Conservation (phyloP, 2,329 filamentous ascomycete genomes). For the Aspergillaceae sp. region DNA sequence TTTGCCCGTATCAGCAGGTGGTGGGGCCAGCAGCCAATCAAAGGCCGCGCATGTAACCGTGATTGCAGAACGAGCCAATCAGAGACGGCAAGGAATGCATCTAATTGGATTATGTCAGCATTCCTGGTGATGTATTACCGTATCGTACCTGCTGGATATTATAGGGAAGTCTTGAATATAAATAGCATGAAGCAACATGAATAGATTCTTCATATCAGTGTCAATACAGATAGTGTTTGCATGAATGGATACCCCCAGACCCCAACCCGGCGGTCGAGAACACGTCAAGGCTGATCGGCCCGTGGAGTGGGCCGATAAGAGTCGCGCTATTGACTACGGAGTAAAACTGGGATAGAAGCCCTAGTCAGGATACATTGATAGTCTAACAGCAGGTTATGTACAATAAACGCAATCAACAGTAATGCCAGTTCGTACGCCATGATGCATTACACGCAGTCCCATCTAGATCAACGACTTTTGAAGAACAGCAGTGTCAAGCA, state of each 20-base stretch:
- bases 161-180: too few species aligned
- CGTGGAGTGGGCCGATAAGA: not conserved
- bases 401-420: not conserved
- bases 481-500: too few species aligned
- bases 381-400: not conserved
- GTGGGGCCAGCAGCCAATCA: conserved; percentile 11
- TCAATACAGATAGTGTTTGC: not conserved
- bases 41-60: conserved; percentile 10
- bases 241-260: not conserved
- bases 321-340: not conserved
- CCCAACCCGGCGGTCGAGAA: not conserved
- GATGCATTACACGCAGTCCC: not conserved
- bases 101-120: not conserved
- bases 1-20: conserved; percentile 15
- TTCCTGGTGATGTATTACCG: not conserved
- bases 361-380: not conserved
- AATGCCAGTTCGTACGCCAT: not conserved
- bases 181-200: too few species aligned
- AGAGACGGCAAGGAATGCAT: not conserved
- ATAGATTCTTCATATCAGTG: not conserved
- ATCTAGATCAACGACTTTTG: not conserved
- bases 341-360: too few species aligned
- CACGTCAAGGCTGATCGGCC: not conserved
- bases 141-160: not conserved
- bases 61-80: conserved; percentile 4